Evolutionary conservation across 2,329 filamentous ascomycete species (phyloP).

Genomic region (Thelonectria olida): DNA sequence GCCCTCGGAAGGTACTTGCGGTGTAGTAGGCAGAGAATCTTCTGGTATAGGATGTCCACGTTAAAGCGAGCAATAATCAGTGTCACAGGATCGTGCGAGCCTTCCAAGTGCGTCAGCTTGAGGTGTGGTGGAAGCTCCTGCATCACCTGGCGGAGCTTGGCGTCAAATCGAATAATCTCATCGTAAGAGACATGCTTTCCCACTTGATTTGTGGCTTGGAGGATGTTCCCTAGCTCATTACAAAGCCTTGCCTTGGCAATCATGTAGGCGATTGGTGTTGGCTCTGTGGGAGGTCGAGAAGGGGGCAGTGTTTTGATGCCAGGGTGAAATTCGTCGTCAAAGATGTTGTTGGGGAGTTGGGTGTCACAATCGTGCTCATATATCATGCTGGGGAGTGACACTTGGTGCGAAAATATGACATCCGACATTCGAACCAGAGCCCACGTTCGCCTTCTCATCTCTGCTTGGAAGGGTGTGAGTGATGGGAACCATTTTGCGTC

Average conservation of each 20-base stretch:
- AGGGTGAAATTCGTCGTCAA: constrained; percentile 81
- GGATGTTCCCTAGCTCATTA: constrained; percentile 74
- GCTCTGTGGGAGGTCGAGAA: constrained; percentile 72
- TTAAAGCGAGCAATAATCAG: constrained; percentile 87
- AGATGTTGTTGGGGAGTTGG: constrained; percentile 78
- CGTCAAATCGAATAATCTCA: constrained; percentile 70
- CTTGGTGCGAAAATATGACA: constrained; percentile 80
- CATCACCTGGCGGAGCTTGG: constrained; percentile 67
- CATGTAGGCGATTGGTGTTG: constrained; percentile 82
- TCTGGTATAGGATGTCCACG: constrained; percentile 86
- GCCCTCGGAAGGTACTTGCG: constrained; percentile 85
- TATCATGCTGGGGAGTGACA: constrained; percentile 74
- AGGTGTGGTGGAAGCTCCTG: constrained; percentile 82
- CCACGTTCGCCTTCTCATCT: constrained; percentile 77
- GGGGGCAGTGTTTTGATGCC: constrained; percentile 73
- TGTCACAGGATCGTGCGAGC: constrained; percentile 81
- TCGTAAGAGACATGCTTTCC: constrained; percentile 68
- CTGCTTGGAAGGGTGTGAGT: constrained; percentile 75
- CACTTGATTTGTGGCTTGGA: constrained; percentile 70
- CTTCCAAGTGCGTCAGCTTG: constrained; percentile 77
- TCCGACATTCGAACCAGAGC: constrained; percentile 77
- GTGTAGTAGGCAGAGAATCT: constrained; percentile 89
- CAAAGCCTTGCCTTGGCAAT: constrained; percentile 77
- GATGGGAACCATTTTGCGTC: constrained; percentile 79
- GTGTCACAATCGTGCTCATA: constrained; percentile 80